These are phyloP conservation scores for Dactylellina parvicollis DNA, from an alignment of 2,329 filamentous ascomycete species.

Conservation along the genomic window DNA sequence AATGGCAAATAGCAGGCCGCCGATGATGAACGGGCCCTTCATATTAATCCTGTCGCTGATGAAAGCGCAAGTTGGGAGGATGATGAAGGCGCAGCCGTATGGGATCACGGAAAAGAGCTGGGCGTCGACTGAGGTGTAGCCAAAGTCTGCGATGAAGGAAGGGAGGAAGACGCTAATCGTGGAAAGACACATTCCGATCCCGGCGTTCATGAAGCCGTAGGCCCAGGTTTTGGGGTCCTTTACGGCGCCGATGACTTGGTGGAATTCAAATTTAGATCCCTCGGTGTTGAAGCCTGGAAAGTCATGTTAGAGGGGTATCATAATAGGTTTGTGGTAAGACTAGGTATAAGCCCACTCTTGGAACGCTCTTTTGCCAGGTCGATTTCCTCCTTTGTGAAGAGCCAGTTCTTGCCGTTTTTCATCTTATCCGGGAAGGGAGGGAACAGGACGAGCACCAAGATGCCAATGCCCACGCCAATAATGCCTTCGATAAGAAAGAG, in stretches of 20 bases:
- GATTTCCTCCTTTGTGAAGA: conserved; percentile 34
- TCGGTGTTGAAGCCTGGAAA: conserved; percentile 20
- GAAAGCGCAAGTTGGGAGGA: conserved; percentile 13
- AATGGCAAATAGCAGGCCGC: conserved; percentile 7
- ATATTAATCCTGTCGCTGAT: conserved; percentile 21
- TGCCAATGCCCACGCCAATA: conserved; percentile 64
- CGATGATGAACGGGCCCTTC: conserved; percentile 29
- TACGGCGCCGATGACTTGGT: conserved; percentile 17
- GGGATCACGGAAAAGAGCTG: conserved; percentile 34
- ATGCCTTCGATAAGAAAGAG: conserved; percentile 78
- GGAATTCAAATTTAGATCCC: conserved; percentile 27
- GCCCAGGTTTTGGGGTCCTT: conserved; percentile 35
- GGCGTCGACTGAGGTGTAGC: conserved; percentile 20
- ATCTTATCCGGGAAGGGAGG: conserved; percentile 30
- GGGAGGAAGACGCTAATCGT: conserved; percentile 39
- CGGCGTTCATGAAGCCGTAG: conserved; percentile 31
- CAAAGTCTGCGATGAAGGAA: conserved; percentile 34
- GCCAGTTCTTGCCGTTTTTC: conserved; percentile 33
- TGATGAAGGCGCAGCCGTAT: conserved; percentile 15
- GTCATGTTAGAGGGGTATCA: neutral
- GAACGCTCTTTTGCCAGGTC: conserved; percentile 21
- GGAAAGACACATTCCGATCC: conserved; percentile 29
- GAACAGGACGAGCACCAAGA: conserved; percentile 11
- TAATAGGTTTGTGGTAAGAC: neutral
- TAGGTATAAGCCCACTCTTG: conserved; percentile 15